Percentiles rank a stretch among this genome's conserved stretches.
Evolutionary conservation across 1,284 basidiomycete genomes (phyloP).

Genomic region (Cutaneotrichosporon cutaneum): DNA sequence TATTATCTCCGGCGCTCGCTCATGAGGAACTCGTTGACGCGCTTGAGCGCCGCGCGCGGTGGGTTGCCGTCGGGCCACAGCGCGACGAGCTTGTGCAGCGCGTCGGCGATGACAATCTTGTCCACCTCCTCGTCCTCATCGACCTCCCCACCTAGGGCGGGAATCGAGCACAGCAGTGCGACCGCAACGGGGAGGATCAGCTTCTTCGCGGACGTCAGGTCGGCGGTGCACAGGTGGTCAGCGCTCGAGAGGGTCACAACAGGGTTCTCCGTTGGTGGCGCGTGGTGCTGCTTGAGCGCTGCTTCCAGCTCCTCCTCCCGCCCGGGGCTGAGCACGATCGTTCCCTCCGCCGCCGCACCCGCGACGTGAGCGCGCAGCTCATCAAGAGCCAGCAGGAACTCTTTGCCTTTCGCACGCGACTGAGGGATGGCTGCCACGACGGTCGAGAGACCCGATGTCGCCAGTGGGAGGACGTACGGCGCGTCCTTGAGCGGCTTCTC

Average conservation of each 20-base stretch:
- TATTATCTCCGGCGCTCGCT: constrained; percentile 5
- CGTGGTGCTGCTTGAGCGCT: constrained; percentile 1
- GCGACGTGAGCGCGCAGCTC: constrained; percentile 21
- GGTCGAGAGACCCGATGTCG: neutral
- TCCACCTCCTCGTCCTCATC: constrained; percentile 19
- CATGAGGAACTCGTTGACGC: constrained; percentile 52
- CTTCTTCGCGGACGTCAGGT: constrained; percentile 23
- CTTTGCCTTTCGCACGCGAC: constrained; percentile 30
- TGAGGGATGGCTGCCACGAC: constrained; percentile 27
- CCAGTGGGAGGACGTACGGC: constrained; percentile 13
- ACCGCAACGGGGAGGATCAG: constrained; percentile 35
- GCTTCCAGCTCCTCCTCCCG: constrained; percentile 18
- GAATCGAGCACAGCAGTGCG: constrained; percentile 29
- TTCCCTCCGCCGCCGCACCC: neutral
- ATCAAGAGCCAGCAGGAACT: constrained; percentile 23
- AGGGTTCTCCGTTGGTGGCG: neutral
- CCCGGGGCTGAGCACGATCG: constrained; percentile 26
- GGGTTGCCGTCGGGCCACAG: constrained; percentile 52
- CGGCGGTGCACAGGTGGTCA: neutral
- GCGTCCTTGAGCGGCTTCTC: constrained; percentile 28
- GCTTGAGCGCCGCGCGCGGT: constrained; percentile 45
- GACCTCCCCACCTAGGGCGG: neutral
- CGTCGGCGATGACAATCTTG: constrained; percentile 33
- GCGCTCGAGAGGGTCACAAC: neutral
- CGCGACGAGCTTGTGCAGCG: constrained; percentile 43